Percentiles rank a stretch among this genome's conserved stretches.
phyloP scores from a whole-genome alignment of 257 asterid genomes.

The Solanum gracilifrons region DNA sequence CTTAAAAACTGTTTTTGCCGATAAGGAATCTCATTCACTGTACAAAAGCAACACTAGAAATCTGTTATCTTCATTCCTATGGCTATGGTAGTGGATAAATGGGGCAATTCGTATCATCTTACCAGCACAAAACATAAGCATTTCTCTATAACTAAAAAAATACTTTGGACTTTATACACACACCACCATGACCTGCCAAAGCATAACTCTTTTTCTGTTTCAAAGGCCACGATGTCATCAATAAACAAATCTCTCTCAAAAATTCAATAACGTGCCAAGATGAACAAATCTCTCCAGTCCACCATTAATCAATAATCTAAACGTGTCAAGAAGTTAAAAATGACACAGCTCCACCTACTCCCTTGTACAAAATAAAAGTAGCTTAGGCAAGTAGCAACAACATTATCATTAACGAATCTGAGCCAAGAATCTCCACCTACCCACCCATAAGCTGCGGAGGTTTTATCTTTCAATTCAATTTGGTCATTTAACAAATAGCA shows the following conservation, averaged over 20 bases:
- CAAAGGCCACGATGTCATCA: neutral
- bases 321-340: neutral
- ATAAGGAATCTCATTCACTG: neutral
- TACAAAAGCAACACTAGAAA: neutral
- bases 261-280: neutral
- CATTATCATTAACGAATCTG: neutral
- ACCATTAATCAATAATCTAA: neutral
- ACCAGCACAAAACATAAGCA: neutral
- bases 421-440: neutral
- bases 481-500: neutral
- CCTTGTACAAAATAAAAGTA: neutral
- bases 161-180: neutral
- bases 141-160: neutral
- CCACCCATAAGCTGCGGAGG: neutral
- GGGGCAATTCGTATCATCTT: neutral
- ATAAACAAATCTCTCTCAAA: neutral
- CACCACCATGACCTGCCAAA: neutral
- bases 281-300: neutral
- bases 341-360: neutral
- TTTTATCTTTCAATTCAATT: neutral
- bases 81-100: neutral
- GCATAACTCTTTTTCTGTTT: neutral
- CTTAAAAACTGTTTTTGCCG: neutral
- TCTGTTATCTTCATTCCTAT: neutral
- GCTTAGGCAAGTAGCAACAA: neutral